Evolutionary conservation across 2,329 filamentous ascomycete species (phyloP).

Genomic region (Colletotrichum truncatum): DNA sequence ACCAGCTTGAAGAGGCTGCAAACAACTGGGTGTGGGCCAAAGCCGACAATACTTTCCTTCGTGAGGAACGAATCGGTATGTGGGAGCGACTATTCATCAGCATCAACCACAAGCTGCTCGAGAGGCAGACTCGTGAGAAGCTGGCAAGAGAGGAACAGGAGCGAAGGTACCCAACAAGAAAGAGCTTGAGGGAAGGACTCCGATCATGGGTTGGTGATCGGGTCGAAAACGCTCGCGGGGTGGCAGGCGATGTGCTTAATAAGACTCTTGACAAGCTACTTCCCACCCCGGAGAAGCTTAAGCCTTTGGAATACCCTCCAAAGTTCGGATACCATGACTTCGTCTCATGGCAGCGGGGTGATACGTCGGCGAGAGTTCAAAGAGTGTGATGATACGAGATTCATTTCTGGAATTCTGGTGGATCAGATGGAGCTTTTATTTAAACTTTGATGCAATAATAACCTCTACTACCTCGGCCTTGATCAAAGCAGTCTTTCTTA

Average conservation of each 20-base stretch:
- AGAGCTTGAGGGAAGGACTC: neutral
- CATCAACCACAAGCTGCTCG: slow-evolving; percentile 27
- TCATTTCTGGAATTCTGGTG: no score
- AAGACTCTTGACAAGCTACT: neutral
- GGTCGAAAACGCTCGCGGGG: neutral
- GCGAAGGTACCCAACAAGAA: neutral
- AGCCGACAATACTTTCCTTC: neutral
- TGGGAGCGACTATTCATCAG: slow-evolving; percentile 34
- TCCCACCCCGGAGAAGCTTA: neutral
- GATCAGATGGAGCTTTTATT: no score
- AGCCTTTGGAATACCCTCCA: neutral
- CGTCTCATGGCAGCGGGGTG: slow-evolving; percentile 26
- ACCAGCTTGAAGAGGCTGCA: slow-evolving; percentile 6
- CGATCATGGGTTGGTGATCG: neutral
- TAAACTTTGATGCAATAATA: no score
- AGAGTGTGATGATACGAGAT: no score
- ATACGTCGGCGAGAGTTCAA: neutral
- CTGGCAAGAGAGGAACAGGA: neutral
- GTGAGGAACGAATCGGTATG: slow-evolving; percentile 33
- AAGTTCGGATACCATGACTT: slow-evolving; percentile 30
- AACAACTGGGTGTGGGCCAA: slow-evolving; percentile 26
- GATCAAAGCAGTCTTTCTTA: no score
- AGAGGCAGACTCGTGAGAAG: neutral
- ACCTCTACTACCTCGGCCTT: no score
- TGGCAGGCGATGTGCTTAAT: neutral